Evolutionary conservation across 2,329 filamentous ascomycete genomes (phyloP).

Genomic region (Aureobasidium sp.): DNA sequence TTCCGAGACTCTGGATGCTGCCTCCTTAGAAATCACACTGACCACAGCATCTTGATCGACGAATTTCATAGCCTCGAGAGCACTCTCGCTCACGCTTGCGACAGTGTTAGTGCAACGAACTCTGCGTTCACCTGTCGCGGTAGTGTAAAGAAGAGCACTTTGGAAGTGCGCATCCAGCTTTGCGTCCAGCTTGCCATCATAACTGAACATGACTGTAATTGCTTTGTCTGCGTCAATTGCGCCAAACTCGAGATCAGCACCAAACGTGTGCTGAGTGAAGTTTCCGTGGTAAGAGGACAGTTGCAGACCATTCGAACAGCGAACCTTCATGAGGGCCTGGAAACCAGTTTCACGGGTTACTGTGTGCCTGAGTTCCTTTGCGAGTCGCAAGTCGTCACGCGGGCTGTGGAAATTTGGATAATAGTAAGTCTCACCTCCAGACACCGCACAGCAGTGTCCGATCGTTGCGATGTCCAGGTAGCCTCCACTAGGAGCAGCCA

Average conservation of each 20-base stretch:
- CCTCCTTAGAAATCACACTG: constrained; percentile 84
- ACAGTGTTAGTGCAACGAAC: constrained; percentile 92
- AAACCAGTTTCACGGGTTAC: constrained; percentile 88
- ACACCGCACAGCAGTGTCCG: constrained; percentile 58
- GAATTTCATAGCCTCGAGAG: constrained; percentile 79
- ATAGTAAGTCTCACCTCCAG: constrained; percentile 93
- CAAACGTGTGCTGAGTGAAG: constrained; percentile 92
- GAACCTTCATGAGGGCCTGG: constrained; percentile 95
- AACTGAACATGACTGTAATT: constrained; percentile 81
- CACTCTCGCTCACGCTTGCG: constrained; percentile 80
- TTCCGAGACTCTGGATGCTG: constrained; percentile 75
- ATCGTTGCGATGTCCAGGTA: constrained; percentile 93
- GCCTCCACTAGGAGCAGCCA: constrained; percentile 81
- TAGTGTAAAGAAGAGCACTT: constrained; percentile 88
- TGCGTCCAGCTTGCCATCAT: constrained; percentile 94
- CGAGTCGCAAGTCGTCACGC: constrained; percentile 76
- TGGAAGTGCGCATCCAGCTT: constrained; percentile 98
- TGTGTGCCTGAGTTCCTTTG: constrained; percentile 76
- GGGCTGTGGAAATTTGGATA: constrained; percentile 93
- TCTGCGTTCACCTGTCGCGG: constrained; percentile 76
- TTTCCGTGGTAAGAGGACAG: constrained; percentile 92
- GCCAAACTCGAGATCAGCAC: constrained; percentile 89
- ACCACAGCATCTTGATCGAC: constrained; percentile 94
- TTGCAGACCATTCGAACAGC: constrained; percentile 93
- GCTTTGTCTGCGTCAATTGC: constrained; percentile 91